Conservation (phyloP, 495 filamentous ascomycete species). For the Friedmanniomyces simplex region DNA sequence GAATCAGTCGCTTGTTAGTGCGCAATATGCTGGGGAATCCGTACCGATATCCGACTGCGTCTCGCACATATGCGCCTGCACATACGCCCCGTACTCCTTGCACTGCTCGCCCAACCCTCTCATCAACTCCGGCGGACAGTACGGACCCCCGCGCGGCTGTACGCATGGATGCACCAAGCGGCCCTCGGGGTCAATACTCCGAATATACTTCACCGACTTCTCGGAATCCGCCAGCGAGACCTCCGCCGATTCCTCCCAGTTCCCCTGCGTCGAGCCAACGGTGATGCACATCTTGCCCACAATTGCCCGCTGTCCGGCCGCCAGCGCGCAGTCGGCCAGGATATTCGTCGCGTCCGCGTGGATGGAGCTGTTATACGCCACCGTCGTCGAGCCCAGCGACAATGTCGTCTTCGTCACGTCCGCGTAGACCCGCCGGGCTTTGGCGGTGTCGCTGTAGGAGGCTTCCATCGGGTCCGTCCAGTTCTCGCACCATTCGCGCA, state of each 20-base stretch:
- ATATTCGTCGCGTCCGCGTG: constrained; percentile 11
- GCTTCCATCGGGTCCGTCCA: constrained; percentile 13
- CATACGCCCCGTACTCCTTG: neutral
- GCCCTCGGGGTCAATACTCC: constrained; percentile 1
- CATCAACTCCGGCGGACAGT: constrained; percentile 9
- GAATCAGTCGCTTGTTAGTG: neutral
- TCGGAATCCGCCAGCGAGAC: constrained; percentile 1
- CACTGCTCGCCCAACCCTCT: constrained; percentile 1
- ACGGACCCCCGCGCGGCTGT: constrained; percentile 8
- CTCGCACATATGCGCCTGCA: constrained; percentile 13
- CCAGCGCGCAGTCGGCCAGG: constrained; percentile 1
- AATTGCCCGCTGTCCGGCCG: constrained; percentile 5
- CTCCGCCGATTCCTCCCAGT: constrained; percentile 1
- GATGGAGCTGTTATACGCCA: constrained; percentile 15
- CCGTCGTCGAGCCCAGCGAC: constrained; percentile 3
- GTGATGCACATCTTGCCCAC: constrained; percentile 9
- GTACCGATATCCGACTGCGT: constrained; percentile 8
- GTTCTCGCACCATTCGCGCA: constrained; percentile 8
- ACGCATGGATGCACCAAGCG: neutral
- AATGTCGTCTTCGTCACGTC: constrained; percentile 1
- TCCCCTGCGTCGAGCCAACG: constrained; percentile 6
- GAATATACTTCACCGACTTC: constrained; percentile 1
- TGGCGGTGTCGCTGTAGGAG: constrained; percentile 8
- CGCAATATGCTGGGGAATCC: neutral
- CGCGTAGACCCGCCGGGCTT: constrained; percentile 8